Evolutionary conservation across 176 grass and related monocot genomes (phyloP), one percentile per base, ranked within the genome.

Genomic region (Oryza longistaminata): DNA sequence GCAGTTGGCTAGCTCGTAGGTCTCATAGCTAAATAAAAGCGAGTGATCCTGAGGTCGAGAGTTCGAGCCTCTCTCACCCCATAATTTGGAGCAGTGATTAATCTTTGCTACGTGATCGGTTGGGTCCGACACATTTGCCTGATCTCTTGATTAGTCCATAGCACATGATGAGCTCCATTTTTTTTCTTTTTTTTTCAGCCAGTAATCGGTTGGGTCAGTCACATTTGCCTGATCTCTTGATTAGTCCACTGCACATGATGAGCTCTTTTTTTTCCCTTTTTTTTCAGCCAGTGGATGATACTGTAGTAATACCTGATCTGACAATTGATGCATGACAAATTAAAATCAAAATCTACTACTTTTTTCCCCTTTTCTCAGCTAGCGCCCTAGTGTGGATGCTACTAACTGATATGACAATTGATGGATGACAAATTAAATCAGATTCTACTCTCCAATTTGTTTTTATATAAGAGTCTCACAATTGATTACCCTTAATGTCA

Each of bases 31-130:
- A 21, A 48, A 40, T n/a, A 21, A 39, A 40, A 53, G 19, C 7
- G 94, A 88, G 87, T 89, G 1, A 90, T 92, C 92, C 90, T 90
- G 92, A 93, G 88, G 86, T 91, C 84, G 81, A 89, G 86, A 94
- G 92, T 94, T 88, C 86, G 84, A 92, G 90, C 95, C 90, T 92
- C 88, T 97, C 89, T 92, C 90, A 68, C 37, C 24, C 52, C 44
- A 50, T 2, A 10, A 6, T 5, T 11, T 31, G 17, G 29, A 27
- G 68, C 84, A 19, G 64, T 87, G 85, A 74, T 67, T 67, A 68
- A 55, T 4, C 2, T 53, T 49, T 70, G 37, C 71, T 76, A 0
- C 26, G 72, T 87, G 39, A 70, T 21, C 6, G 64, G 37, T 65
- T 82, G 65, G 73, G 73, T 52, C 52, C n/a, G 15, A 65, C 79